These are phyloP conservation scores for Melanogaster broomeanus DNA, from an alignment of 768 basidiomycete species.

Conservation along the genomic window DNA sequence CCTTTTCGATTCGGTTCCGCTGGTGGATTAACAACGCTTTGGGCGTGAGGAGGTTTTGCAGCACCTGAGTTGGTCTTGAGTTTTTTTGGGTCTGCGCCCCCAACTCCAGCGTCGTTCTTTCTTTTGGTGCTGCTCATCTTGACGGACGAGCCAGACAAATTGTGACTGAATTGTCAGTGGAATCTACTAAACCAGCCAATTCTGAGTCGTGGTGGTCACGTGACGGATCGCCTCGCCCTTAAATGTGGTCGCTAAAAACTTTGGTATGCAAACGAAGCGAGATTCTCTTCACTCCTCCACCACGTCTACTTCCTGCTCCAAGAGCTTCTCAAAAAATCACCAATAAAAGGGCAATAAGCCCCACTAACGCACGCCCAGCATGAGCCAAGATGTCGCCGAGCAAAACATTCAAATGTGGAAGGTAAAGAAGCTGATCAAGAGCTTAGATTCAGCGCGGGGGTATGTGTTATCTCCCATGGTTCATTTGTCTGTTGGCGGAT, in stretches of 20 bases:
- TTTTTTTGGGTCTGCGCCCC: slow-evolving; percentile 12
- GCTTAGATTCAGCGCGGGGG: slow-evolving; percentile 81
- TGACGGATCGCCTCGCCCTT: slow-evolving; percentile 18
- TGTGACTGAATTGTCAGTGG: no score
- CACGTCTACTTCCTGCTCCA: slow-evolving; percentile 26
- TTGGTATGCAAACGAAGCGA: not conserved
- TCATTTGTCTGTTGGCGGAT: not conserved
- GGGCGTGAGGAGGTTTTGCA: not conserved
- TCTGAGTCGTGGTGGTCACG: slow-evolving; percentile 4
- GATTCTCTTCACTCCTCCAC: slow-evolving; percentile 9
- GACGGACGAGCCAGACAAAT: not conserved
- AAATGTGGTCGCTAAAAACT: slow-evolving; percentile 12
- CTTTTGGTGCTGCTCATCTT: slow-evolving; percentile 2
- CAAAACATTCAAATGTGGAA: slow-evolving; percentile 99
- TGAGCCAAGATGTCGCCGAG: slow-evolving; percentile 86
- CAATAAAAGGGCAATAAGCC: slow-evolving; percentile 11
- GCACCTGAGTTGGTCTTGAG: slow-evolving; percentile 11
- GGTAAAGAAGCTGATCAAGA: slow-evolving; percentile 98
- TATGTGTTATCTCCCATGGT: slow-evolving; percentile 11
- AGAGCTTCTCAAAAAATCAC: not conserved
- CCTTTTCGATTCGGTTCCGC: not conserved
- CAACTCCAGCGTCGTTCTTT: slow-evolving; percentile 15
- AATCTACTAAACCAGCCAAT: no score
- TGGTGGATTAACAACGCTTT: not conserved
- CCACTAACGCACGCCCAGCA: slow-evolving; percentile 43